Evolutionary conservation across 495 filamentous ascomycete genomes (phyloP).

Genomic region (Pyrenopolyporus hunteri): DNA sequence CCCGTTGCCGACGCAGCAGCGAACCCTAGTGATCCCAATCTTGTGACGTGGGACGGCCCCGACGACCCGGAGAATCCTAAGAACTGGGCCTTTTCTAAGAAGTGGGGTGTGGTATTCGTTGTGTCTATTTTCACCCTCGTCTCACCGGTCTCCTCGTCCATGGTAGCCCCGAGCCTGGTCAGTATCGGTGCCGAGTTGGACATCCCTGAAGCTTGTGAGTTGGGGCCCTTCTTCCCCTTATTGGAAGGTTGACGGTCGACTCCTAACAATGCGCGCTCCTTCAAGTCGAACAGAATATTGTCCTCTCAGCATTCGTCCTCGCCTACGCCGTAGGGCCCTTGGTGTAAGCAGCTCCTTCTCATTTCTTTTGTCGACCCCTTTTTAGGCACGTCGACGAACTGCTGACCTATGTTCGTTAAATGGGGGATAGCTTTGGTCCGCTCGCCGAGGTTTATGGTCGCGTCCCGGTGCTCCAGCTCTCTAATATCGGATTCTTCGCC

Average conservation of each 20-base stretch:
- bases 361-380: conserved; percentile 23
- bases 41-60: conserved; percentile 52
- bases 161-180: conserved; percentile 72
- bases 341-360: conserved; percentile 35
- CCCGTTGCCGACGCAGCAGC: conserved; percentile 11
- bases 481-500: conserved; percentile 61
- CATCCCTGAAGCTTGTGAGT: conserved; percentile 55
- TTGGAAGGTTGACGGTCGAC: not conserved
- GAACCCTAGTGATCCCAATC: conserved; percentile 36
- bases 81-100: conserved; percentile 60
- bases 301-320: conserved; percentile 75
- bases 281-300: conserved; percentile 60
- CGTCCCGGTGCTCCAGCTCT: conserved; percentile 57
- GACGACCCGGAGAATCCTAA: conserved; percentile 66
- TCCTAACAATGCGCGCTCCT: not conserved
- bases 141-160: conserved; percentile 68
- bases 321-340: conserved; percentile 63
- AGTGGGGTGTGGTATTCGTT: conserved; percentile 69
- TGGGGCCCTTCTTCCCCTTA: not conserved
- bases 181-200: conserved; percentile 64
- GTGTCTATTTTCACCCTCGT: conserved; percentile 71
- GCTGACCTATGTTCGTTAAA: conserved; percentile 31
- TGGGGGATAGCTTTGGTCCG: conserved; percentile 62
- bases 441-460: conserved; percentile 70
- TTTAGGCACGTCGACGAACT: too few relatives aligned